Conservation (phyloP, 1,284 basidiomycete species). For the Irpex lacteus region DNA sequence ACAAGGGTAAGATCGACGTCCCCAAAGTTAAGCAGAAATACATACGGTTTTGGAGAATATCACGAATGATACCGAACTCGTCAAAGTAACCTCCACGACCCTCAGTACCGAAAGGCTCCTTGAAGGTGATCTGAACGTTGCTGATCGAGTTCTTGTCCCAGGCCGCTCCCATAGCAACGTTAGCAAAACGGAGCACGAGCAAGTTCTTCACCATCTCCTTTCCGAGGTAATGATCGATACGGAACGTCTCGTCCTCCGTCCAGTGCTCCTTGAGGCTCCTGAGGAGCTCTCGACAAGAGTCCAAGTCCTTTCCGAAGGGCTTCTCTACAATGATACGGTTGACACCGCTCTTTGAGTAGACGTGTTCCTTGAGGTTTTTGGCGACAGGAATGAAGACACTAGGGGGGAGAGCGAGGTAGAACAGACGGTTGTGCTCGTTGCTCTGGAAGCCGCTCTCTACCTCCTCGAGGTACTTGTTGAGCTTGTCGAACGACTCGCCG, state of each 20-base stretch:
- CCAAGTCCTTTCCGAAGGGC: conserved; percentile 93
- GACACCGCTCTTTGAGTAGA: conserved; percentile 69
- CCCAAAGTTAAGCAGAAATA: conserved; percentile 18
- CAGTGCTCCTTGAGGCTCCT: conserved; percentile 80
- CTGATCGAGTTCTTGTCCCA: conserved; percentile 95
- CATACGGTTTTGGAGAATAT: conserved; percentile 95
- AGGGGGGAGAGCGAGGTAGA: conserved; percentile 94
- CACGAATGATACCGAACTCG: conserved; percentile 97
- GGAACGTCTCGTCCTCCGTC: conserved; percentile 95
- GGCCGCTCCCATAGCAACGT: conserved; percentile 79
- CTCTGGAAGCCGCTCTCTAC: conserved; percentile 72
- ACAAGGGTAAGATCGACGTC: not conserved
- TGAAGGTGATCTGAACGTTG: conserved; percentile 98
- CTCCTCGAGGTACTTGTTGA: conserved; percentile 74
- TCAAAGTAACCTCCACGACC: conserved; percentile 98
- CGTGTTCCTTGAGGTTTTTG: conserved; percentile 77
- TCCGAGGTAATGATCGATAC: conserved; percentile 96
- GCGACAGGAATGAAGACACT: conserved; percentile 90
- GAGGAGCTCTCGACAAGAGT: conserved; percentile 83
- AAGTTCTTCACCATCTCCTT: conserved; percentile 99
- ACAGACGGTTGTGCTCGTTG: conserved; percentile 74
- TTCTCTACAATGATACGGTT: conserved; percentile 96
- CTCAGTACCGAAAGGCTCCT: conserved; percentile 96
- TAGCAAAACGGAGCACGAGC: conserved; percentile 91
- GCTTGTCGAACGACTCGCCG: conserved; percentile 69